Evolutionary conservation across 2,329 filamentous ascomycete genomes (phyloP).

Genomic region (Fusarium robinianum): DNA sequence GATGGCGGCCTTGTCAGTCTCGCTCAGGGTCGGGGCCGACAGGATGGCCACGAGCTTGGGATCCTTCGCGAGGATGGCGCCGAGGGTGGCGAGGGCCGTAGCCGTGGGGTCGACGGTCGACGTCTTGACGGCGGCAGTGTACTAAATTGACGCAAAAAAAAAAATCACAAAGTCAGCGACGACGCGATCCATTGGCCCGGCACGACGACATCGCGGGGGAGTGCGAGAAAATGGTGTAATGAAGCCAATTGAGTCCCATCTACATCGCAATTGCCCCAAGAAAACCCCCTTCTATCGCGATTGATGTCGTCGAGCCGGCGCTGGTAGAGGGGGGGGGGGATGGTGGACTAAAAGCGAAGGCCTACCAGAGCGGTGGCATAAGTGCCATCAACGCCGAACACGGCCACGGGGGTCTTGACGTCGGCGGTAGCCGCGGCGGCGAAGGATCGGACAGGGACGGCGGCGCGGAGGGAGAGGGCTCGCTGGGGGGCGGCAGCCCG

Average conservation of each 20-base stretch:
- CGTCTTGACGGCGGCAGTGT: slow-evolving; percentile 92
- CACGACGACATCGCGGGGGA: slow-evolving; percentile 15
- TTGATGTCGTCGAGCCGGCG: no score
- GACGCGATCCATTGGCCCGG: slow-evolving; percentile 33
- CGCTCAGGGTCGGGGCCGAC: slow-evolving; percentile 75
- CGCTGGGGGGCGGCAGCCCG: slow-evolving; percentile 65
- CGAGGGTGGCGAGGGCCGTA: slow-evolving; percentile 75
- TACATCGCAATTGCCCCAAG: slow-evolving; percentile 21
- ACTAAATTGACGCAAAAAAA: slow-evolving; percentile 62
- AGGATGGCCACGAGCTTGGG: slow-evolving; percentile 78
- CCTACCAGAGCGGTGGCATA: slow-evolving; percentile 98
- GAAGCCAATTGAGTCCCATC: slow-evolving; percentile 28
- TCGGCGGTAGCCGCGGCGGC: slow-evolving; percentile 72
- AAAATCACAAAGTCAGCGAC: slow-evolving; percentile 32
- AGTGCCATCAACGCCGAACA: slow-evolving; percentile 96
- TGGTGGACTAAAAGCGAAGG: slow-evolving; percentile 14
- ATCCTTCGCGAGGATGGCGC: slow-evolving; percentile 77
- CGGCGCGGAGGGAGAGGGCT: slow-evolving; percentile 47
- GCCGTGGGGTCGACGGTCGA: slow-evolving; percentile 83
- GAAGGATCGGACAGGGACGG: slow-evolving; percentile 75
- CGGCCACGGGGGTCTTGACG: slow-evolving; percentile 81
- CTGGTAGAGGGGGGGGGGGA: slow-evolving; percentile 7
- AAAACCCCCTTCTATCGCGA: slow-evolving; percentile 7
- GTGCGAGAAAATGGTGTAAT: slow-evolving; percentile 10
- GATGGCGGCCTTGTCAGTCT: slow-evolving; percentile 82